phyloP scores from a whole-genome alignment of 768 basidiomycete species.

The Leucogyrophana mollusca region DNA sequence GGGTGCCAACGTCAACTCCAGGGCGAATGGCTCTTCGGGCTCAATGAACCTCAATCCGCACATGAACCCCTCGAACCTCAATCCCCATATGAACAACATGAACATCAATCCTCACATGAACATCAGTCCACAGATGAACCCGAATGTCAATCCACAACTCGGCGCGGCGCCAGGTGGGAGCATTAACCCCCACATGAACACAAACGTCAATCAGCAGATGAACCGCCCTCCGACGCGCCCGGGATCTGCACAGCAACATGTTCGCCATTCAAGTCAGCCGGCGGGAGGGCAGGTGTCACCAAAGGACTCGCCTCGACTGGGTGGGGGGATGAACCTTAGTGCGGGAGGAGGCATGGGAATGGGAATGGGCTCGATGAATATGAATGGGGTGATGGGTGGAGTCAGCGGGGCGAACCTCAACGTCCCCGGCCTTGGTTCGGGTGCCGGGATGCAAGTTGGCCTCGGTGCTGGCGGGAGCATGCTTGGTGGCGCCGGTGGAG shows the following conservation, averaged over 20 bases:
- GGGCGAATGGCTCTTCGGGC: not conserved
- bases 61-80: constrained; percentile 13
- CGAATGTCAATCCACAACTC: not conserved
- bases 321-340: constrained; percentile 3
- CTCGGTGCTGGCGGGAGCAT: constrained; percentile 20
- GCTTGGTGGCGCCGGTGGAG: constrained; percentile 28
- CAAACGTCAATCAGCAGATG: constrained; percentile 15
- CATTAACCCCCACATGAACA: constrained; percentile 11
- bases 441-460: constrained; percentile 8
- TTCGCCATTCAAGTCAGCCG: not conserved
- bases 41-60: constrained; percentile 19
- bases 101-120: constrained; percentile 16
- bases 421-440: constrained; percentile 6
- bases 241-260: constrained; percentile 21
- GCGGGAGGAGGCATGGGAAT: constrained; percentile 11
- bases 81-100: constrained; percentile 1
- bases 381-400: constrained; percentile 12
- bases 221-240: constrained; percentile 28
- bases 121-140: not conserved
- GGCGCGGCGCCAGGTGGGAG: not conserved
- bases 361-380: constrained; percentile 12
- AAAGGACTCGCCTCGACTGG: constrained; percentile 25
- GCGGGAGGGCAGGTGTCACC: constrained; percentile 21
- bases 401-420: constrained; percentile 19
- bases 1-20: constrained; percentile 18